A percentile compares a stretch with the other conserved stretches of the same genome.
phyloP scores from a whole-genome alignment of 805 yeast species.

The Saccharomycopsis sp. region DNA sequence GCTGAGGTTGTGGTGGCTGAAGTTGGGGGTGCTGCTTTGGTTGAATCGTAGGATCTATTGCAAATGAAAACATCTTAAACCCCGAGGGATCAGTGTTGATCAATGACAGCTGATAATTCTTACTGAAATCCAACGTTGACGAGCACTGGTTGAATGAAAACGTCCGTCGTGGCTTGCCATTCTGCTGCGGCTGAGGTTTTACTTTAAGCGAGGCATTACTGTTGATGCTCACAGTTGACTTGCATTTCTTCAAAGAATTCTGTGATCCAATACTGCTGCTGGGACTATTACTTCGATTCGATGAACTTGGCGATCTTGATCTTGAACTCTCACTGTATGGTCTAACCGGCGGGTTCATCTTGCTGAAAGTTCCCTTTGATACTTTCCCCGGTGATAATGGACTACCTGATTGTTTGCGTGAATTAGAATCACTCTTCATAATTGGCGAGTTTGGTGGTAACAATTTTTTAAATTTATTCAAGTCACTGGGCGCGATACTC shows the following conservation, averaged over 20 bases:
- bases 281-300: slow-evolving; percentile 6
- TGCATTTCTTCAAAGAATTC: slow-evolving; percentile 4
- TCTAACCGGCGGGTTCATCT: slow-evolving; percentile 11
- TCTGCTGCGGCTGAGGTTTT: slow-evolving; percentile 2
- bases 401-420: neutral
- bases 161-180: slow-evolving; percentile 15
- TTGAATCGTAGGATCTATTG: neutral
- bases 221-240: neutral
- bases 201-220: slow-evolving; percentile 3
- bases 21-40: too few relatives aligned
- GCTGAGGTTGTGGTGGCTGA: too few relatives aligned
- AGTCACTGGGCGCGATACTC: slow-evolving; percentile 4
- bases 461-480: slow-evolving; percentile 16
- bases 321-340: slow-evolving; percentile 13
- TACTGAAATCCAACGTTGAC: slow-evolving; percentile 19
- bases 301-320: slow-evolving; percentile 10
- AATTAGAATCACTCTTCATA: slow-evolving; percentile 1
- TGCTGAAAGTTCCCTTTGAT: slow-evolving; percentile 11
- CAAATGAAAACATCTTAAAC: neutral
- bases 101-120: slow-evolving; percentile 5
- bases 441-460: slow-evolving; percentile 19
- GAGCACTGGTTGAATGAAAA: slow-evolving; percentile 21
- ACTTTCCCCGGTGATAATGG: slow-evolving; percentile 18
- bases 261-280: neutral
- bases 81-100: neutral